These are phyloP conservation scores for Chytriomyces hyalinus DNA, from an alignment of 192 early-diverging fungal genomes.

Conservation along the genomic window DNA sequence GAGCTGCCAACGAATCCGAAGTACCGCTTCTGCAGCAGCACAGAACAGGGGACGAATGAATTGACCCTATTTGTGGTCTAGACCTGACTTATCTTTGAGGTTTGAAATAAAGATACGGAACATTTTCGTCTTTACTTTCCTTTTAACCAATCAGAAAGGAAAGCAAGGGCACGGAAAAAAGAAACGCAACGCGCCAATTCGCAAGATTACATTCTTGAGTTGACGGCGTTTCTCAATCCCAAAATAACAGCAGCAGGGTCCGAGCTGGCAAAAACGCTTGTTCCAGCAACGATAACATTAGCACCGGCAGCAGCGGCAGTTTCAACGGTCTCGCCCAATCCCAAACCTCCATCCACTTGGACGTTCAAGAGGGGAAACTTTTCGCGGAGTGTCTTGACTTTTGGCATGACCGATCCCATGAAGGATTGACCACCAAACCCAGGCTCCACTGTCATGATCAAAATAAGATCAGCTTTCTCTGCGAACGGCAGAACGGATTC, in stretches of 20 bases:
- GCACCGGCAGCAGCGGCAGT: conserved; percentile 86
- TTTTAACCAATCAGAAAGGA: no score
- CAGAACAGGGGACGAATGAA: no score
- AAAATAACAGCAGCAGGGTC: conserved; percentile 76
- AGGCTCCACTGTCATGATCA: conserved; percentile 97
- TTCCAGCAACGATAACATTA: conserved; percentile 97
- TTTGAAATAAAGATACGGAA: no score
- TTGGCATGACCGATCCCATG: conserved; percentile 85
- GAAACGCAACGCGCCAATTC: no score
- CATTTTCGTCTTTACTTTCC: no score
- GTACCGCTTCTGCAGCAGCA: no score
- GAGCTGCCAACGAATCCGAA: no score
- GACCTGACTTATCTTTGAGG: no score
- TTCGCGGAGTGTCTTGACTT: conserved; percentile 77
- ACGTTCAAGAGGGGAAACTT: conserved; percentile 88
- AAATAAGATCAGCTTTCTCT: conserved; percentile 79
- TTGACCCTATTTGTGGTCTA: no score
- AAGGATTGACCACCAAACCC: conserved; percentile 97
- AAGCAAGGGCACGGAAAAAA: no score
- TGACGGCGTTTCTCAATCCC: conserved; percentile 61
- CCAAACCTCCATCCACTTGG: conserved; percentile 93
- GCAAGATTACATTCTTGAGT: conserved; percentile 26
- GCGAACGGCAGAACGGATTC: conserved; percentile 45
- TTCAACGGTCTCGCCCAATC: conserved; percentile 78
- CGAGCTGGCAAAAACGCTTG: conserved; percentile 81